Base-by-base conservation (phyloP, 73 alveolate species). In the Effrenium voratum region DNA sequence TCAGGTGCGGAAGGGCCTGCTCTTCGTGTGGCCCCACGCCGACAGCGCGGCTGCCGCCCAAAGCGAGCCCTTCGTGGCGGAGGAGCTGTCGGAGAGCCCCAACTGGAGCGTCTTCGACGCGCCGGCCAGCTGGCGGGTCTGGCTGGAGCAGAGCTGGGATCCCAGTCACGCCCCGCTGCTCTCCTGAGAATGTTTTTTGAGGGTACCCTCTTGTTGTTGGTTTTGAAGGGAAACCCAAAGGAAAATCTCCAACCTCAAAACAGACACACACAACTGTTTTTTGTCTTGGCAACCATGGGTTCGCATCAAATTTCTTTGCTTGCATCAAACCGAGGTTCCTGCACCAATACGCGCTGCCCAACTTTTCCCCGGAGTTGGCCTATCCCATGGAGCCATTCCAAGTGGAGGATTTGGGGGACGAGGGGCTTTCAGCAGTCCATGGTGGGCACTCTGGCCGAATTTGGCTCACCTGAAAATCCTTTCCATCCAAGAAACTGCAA, bases 61-160 rank as follows among this genome's bases (percentile, higher is more conserved):
- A 90, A 90, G 34, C 76, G 87, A 90, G 13, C 97, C 97, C 57
- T 90, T 90, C 34, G 97, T 90, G 5, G 86, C 97, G 2, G 87
- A 66, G 55, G 97, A 90, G 88, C 46, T 90, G 59, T 75, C 86
- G 6, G 97, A 90, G 22, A 90, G 97, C 52, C 97, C 97, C 8
- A 90, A 90, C 59, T 90, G 97, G 97, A 90, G 97, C 38, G 75
- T 79, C 6, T 90, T 90, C 38, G 97, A 90, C 24, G 97, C 76
- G 52, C 97, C 97, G 30, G 97, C 97, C 10, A 80, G 97, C 43
- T 90, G 97, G 97, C 44, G 97, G 75, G 97, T 90, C 16, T 90
- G 97, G 97, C 88, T 90, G 41, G 97, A 90, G 30, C 97, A 90
- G 47, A 90, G 97, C 75, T 90, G 97, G 97, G 97, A 90, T 90